Percentiles rank a stretch among this genome's conserved stretches.
phyloP scores from a whole-genome alignment of 139 green algal species.

The Micractinium sp. region DNA sequence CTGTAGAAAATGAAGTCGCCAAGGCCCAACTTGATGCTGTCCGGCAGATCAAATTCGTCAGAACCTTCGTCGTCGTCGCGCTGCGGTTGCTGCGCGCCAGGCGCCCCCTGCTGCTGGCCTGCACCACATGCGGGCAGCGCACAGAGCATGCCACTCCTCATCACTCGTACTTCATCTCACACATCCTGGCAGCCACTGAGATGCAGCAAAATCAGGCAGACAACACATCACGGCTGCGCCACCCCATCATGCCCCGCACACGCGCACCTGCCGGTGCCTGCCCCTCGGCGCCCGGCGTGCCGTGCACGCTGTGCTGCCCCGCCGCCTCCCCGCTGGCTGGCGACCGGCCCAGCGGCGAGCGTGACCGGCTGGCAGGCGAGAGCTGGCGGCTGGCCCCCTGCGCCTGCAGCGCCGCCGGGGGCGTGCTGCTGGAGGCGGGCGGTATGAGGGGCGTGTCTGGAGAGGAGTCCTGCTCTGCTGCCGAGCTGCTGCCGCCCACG shows the following conservation, averaged over 20 bases:
- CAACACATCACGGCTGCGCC: too few species aligned
- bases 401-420: not conserved
- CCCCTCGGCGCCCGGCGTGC: not conserved
- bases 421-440: not conserved
- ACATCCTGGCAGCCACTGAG: too few species aligned
- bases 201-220: too few species aligned
- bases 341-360: too few species aligned
- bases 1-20: conserved; percentile 96
- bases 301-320: not conserved
- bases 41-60: conserved; percentile 50
- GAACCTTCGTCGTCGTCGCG: conserved; percentile 24
- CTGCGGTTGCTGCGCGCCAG: not conserved
- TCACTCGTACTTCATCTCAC: too few species aligned
- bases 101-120: not conserved
- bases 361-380: not conserved
- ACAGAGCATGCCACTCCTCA: too few species aligned
- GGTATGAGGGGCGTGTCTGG: conserved; percentile 11
- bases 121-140: not conserved
- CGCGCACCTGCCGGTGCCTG: not conserved
- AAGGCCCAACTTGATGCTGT: conserved; percentile 93
- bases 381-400: not conserved
- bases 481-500: conserved; percentile 3
- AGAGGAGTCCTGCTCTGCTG: not conserved
- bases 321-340: not conserved
- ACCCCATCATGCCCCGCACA: too few species aligned